These are phyloP conservation scores for Berberis thunbergii DNA, from an alignment of 164 flowering plant species.

Conservation along the genomic window DNA sequence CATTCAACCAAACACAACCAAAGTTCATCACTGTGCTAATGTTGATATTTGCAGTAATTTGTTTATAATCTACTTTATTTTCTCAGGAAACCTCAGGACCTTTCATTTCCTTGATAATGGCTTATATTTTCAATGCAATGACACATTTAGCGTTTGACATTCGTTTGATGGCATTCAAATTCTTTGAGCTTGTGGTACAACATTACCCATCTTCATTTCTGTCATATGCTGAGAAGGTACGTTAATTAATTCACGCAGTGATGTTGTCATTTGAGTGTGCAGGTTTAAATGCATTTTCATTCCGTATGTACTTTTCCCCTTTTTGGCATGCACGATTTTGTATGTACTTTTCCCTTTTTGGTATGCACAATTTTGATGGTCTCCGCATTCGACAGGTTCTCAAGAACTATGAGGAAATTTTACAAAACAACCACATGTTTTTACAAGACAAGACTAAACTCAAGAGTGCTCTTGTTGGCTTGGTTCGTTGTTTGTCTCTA, in stretches of 20 bases:
- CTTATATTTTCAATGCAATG: constrained; percentile 80
- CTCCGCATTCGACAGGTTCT: constrained; percentile 45
- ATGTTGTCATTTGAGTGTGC: neutral
- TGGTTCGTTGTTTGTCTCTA: constrained; percentile 62
- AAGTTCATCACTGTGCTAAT: neutral
- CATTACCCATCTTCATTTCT: constrained; percentile 59
- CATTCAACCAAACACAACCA: no score
- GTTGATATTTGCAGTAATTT: neutral
- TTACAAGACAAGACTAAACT: constrained; percentile 66
- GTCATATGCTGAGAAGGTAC: constrained; percentile 70
- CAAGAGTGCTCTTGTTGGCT: constrained; percentile 50
- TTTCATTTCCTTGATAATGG: constrained; percentile 58
- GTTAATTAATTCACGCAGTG: neutral
- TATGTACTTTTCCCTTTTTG: no score
- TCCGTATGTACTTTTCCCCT: no score
- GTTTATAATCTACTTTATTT: neutral
- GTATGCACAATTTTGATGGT: neutral
- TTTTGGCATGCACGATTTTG: no score
- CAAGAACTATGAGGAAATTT: constrained; percentile 58
- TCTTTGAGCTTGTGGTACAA: constrained; percentile 67
- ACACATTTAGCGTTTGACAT: constrained; percentile 65
- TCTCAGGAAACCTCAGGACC: constrained; percentile 67
- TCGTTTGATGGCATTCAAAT: constrained; percentile 83
- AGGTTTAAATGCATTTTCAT: no score
- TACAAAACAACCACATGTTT: constrained; percentile 53